Percentiles rank a stretch among this genome's conserved stretches.
Conservation (phyloP, 2,329 filamentous ascomycete species). For the Rhynchosporium agropyri region DNA sequence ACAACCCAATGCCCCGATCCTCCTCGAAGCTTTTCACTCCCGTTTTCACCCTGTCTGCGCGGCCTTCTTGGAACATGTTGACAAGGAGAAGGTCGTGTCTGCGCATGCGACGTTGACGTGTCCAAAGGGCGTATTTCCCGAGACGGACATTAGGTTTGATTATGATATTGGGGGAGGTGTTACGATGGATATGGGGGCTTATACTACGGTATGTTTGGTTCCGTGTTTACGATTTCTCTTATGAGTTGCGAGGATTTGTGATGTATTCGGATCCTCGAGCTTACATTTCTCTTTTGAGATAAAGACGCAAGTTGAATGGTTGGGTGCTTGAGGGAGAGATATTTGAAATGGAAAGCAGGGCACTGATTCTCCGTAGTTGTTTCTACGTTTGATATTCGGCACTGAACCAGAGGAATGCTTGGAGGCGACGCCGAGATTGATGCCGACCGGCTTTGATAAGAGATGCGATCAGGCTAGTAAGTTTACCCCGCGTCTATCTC, state of each 20-base stretch:
- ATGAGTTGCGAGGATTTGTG: background rate
- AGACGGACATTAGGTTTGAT: constrained; percentile 49
- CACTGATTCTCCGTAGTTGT: constrained; percentile 30
- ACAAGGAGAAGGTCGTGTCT: constrained; percentile 45
- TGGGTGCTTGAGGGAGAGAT: background rate
- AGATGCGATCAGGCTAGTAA: constrained; percentile 41
- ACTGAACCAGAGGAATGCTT: constrained; percentile 47
- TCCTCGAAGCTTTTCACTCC: constrained; percentile 57
- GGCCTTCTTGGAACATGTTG: constrained; percentile 47
- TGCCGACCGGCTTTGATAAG: constrained; percentile 41
- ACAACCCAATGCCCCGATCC: constrained; percentile 46
- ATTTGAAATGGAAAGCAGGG: background rate
- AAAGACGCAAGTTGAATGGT: background rate
- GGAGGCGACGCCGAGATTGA: constrained; percentile 38
- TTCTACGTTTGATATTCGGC: constrained; percentile 46
- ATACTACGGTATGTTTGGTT: constrained; percentile 32
- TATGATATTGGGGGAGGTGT: constrained; percentile 45
- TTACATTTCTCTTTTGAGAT: too few relatives aligned
- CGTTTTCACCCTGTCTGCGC: constrained; percentile 54
- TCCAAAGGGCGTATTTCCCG: constrained; percentile 40
- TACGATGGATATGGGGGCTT: constrained; percentile 47
- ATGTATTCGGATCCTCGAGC: background rate
- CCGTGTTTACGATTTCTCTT: background rate
- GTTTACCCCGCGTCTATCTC: background rate
- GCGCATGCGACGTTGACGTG: constrained; percentile 42